Conservation (phyloP, 2,329 filamentous ascomycete species). For the Calonectria hawksworthii region DNA sequence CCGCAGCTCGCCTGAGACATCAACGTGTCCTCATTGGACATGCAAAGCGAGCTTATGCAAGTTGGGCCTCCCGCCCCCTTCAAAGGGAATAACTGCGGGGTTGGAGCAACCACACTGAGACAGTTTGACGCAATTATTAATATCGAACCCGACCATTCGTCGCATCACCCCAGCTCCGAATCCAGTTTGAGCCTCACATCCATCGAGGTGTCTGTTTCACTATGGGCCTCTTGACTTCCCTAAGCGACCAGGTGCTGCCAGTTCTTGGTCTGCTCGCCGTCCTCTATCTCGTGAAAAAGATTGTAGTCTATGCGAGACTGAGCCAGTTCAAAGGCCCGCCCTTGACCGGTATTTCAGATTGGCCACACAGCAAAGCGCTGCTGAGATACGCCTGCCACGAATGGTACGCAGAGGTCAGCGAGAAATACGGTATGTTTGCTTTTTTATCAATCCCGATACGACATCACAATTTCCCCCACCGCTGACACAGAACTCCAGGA, state of each 20-base stretch:
- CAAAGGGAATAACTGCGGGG: slow-evolving; percentile 20
- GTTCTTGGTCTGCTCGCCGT: background rate
- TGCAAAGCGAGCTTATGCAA: background rate
- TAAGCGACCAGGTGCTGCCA: background rate
- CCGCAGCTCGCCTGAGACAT: background rate
- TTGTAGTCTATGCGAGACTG: slow-evolving; percentile 15
- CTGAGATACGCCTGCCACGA: slow-evolving; percentile 20
- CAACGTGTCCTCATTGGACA: background rate
- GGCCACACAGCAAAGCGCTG: slow-evolving; percentile 28
- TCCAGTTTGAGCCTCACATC: background rate
- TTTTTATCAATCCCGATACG: background rate
- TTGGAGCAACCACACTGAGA: background rate
- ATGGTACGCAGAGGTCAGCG: slow-evolving; percentile 25
- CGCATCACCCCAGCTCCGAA: background rate
- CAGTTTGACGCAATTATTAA: slow-evolving; percentile 4
- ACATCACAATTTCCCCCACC: no score
- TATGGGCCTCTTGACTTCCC: slow-evolving; percentile 13
- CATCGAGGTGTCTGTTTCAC: background rate
- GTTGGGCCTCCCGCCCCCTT: background rate
- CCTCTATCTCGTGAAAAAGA: background rate
- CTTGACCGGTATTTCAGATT: slow-evolving; percentile 15
- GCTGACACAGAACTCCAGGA: no score
- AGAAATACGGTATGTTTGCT: slow-evolving; percentile 8
- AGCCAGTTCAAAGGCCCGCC: slow-evolving; percentile 22
- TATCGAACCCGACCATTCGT: background rate